Base-by-base conservation (phyloP, 208 protist genomes). In the Leishmania major region DNA sequence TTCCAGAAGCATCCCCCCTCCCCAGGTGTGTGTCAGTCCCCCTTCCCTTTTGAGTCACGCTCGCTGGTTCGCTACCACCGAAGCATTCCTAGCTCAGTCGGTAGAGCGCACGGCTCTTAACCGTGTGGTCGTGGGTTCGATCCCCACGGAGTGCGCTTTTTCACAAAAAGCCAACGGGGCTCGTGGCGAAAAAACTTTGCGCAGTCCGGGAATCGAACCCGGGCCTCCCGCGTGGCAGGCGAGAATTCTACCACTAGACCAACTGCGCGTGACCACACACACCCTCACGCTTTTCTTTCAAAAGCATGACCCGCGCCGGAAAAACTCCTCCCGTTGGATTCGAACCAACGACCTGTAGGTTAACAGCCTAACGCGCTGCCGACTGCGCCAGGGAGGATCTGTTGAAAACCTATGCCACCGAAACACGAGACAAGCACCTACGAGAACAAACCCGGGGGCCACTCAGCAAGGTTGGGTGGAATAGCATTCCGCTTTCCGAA, bases 111-210 rank as follows among this genome's bases (percentile, higher is more conserved):
- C 90, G 96, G 94, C 97, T 98, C 93, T 99, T 99, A 99, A 99
- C 95, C 97, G 94, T 97, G 97, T 98, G 96, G 98, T 99, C 97
- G 97, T 97, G 97, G 98, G 98, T 99, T 99, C 98, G 98, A 99
- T 87, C 92, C 94, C 94, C 92, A 97, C 92, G 91, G 94, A 87
- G 88, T 84, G 79, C 88, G 89, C 81, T 87, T 87, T 90, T 90
- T n/a, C n/a, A n/a, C n/a, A n/a, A n/a, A n/a, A n/a, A n/a, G n/a
- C n/a, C n/a, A n/a, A n/a, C n/a, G n/a, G n/a, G n/a, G n/a, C n/a
- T n/a, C n/a, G n/a, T n/a, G n/a, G n/a, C n/a, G n/a, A n/a, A n/a
- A 94, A 91, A 91, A 76, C 57, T 77, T 75, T 93, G 91, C 91
- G 90, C 89, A 93, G 90, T 96, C 90, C 91, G 91, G 88, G 90